A percentile compares a stretch with the other conserved stretches of the same genome.
phyloP scores from a whole-genome alignment of 2,329 filamentous ascomycete genomes.

The Zymoseptoria crescenta region DNA sequence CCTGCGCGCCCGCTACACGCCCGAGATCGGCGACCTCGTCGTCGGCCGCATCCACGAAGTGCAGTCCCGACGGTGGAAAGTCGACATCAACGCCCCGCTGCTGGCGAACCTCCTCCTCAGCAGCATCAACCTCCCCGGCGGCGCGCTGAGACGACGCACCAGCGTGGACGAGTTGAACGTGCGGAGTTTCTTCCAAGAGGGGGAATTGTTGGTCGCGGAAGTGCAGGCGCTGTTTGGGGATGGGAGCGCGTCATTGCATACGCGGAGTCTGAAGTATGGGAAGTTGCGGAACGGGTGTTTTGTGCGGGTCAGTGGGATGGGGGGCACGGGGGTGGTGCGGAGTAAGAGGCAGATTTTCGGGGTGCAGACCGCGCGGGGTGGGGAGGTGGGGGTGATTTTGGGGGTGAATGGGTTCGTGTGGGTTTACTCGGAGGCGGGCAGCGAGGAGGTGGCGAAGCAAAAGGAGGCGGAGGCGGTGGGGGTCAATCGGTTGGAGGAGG shows the following conservation, averaged over 20 bases:
- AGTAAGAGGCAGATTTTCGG: slow-evolving; percentile 84
- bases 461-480: slow-evolving; percentile 49
- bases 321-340: slow-evolving; percentile 71
- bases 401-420: slow-evolving; percentile 97
- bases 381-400: slow-evolving; percentile 73
- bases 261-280: slow-evolving; percentile 82
- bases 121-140: slow-evolving; percentile 89
- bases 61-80: slow-evolving; percentile 87
- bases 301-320: slow-evolving; percentile 69
- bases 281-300: slow-evolving; percentile 94
- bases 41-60: slow-evolving; percentile 91
- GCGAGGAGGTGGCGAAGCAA: no score
- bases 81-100: slow-evolving; percentile 83
- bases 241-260: slow-evolving; percentile 81
- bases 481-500: slow-evolving; percentile 84
- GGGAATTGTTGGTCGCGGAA: slow-evolving; percentile 87
- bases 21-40: slow-evolving; percentile 92
- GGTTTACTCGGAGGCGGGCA: slow-evolving; percentile 77
- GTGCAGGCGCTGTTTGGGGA: slow-evolving; percentile 85
- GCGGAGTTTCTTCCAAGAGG: slow-evolving; percentile 91
- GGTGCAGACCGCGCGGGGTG: slow-evolving; percentile 53
- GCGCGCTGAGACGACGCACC: slow-evolving; percentile 82
- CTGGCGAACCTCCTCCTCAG: slow-evolving; percentile 78
- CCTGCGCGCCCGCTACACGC: slow-evolving; percentile 83
- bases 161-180: slow-evolving; percentile 97